phyloP scores from a whole-genome alignment of 805 yeast genomes.

The Tetrapisispora namnaoensis region DNA sequence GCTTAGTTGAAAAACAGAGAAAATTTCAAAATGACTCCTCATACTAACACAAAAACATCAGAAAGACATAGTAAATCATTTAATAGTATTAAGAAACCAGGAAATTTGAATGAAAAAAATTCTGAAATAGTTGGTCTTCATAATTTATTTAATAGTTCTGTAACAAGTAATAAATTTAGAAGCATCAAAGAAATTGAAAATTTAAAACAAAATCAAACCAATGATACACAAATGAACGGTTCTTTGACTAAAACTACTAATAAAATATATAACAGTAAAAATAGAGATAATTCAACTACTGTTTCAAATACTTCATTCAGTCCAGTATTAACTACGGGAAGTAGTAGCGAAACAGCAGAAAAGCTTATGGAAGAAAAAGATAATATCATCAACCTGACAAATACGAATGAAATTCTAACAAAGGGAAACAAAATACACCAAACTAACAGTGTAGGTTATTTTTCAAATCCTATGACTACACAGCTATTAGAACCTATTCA shows the following conservation, averaged over 20 bases:
- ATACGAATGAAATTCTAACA: not conserved
- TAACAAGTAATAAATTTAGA: constrained; percentile 2
- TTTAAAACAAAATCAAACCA: not conserved
- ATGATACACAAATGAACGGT: not conserved
- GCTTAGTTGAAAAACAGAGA: not conserved
- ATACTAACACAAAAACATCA: not conserved
- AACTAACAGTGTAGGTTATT: not conserved
- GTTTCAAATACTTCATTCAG: not conserved
- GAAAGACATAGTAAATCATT: constrained; percentile 15
- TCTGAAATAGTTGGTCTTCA: not conserved
- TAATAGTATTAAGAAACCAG: constrained; percentile 5
- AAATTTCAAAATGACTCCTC: not conserved
- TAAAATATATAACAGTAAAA: not conserved
- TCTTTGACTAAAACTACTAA: not conserved
- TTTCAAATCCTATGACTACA: not conserved
- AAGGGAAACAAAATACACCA: not conserved
- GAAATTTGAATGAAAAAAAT: constrained; percentile 1
- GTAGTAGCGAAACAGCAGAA: not conserved
- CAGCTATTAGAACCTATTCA: constrained; percentile 9
- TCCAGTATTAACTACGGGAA: not conserved
- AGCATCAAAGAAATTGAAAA: constrained; percentile 4
- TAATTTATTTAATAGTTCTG: not conserved
- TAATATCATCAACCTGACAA: not conserved
- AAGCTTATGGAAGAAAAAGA: not conserved
- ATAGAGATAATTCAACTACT: not conserved